Percentiles rank a stretch among this genome's conserved stretches.
These are phyloP conservation scores for Cerioporus squamosus DNA, from an alignment of 1,284 basidiomycete genomes.

Conservation along the genomic window DNA sequence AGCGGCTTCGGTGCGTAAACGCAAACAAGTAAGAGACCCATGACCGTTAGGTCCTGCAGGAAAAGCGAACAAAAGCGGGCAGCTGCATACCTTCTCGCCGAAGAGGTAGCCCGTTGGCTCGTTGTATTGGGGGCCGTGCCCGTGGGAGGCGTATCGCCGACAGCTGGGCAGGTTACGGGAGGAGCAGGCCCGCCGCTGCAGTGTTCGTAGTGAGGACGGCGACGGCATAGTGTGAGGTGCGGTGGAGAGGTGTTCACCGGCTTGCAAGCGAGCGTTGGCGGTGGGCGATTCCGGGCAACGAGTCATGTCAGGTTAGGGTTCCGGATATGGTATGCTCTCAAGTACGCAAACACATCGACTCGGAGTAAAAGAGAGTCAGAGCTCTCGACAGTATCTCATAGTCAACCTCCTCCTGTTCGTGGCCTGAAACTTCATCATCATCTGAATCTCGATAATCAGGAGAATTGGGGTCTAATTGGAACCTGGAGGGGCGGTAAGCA, in stretches of 20 bases:
- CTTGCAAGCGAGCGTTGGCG: neutral
- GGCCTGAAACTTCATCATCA: too few species aligned
- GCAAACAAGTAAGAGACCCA: neutral
- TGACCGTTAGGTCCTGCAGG: neutral
- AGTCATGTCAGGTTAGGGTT: constrained; percentile 3
- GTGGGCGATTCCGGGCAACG: neutral
- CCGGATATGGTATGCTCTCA: neutral
- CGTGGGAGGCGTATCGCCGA: constrained; percentile 71
- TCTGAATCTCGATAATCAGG: constrained; percentile 44
- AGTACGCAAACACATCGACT: neutral
- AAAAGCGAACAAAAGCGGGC: neutral
- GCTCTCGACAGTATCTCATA: constrained; percentile 61
- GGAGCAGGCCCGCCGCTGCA: constrained; percentile 27
- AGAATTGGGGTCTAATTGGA: constrained; percentile 54
- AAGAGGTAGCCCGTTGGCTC: constrained; percentile 89
- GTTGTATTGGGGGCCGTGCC: constrained; percentile 76
- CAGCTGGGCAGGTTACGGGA: constrained; percentile 22
- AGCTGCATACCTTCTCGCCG: constrained; percentile 77
- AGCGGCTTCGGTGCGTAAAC: constrained; percentile 54
- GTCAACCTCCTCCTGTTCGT: constrained; percentile 39
- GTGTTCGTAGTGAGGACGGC: constrained; percentile 36
- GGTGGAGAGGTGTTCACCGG: constrained; percentile 12
- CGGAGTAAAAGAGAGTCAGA: constrained; percentile 4
- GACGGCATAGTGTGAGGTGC: constrained; percentile 37
- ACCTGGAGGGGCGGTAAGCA: constrained; percentile 42